These are phyloP conservation scores for Leccinum variabile DNA, from an alignment of 1,284 basidiomycete genomes.

Conservation along the genomic window DNA sequence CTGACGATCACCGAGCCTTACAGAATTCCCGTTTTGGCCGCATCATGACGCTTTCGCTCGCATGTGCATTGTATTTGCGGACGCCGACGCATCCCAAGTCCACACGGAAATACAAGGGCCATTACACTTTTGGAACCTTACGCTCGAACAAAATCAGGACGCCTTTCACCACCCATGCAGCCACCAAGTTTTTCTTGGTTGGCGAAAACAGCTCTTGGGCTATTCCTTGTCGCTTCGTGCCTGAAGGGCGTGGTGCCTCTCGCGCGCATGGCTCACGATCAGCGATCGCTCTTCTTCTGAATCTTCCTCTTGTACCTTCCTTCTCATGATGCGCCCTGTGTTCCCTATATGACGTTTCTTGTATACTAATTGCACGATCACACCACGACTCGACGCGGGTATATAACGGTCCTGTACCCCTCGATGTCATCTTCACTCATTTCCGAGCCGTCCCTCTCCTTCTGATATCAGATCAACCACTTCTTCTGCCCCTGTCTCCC, in stretches of 20 bases:
- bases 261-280: not conserved
- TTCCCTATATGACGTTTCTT: constrained; percentile 9
- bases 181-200: not conserved
- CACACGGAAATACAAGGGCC: not conserved
- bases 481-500: not conserved
- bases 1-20: too few relatives aligned
- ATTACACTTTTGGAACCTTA: not conserved
- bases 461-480: not conserved
- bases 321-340: not conserved
- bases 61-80: not conserved
- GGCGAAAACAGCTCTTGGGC: too few relatives aligned
- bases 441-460: not conserved
- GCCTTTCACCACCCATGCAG: not conserved
- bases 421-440: not conserved
- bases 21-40: constrained; percentile 22
- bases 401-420: not conserved
- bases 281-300: not conserved
- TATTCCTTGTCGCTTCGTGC: not conserved
- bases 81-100: not conserved
- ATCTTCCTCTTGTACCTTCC: not conserved
- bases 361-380: not conserved
- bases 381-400: not conserved
- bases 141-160: not conserved
- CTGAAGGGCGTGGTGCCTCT: not conserved
- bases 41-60: not conserved